phyloP scores from a whole-genome alignment of 2,329 filamentous ascomycete species.

The Cadophora luteo-olivacea region DNA sequence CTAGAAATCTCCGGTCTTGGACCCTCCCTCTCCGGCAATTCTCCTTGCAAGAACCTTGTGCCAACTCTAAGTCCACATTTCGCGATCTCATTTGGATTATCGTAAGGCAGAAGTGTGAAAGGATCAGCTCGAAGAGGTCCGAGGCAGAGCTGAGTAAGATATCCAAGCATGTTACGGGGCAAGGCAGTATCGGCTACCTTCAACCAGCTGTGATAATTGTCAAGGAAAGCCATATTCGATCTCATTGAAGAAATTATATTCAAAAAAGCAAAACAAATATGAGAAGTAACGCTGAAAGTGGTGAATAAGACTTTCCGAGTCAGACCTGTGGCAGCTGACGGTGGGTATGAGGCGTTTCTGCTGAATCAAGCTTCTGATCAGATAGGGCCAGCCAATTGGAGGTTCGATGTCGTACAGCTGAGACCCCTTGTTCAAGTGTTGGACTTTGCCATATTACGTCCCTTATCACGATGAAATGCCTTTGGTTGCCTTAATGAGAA shows the following conservation, averaged over 20 bases:
- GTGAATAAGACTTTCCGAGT: not conserved
- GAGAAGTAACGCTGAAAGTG: not conserved
- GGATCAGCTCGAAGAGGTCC: conserved; percentile 33
- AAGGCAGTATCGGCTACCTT: conserved; percentile 37
- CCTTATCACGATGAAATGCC: conserved; percentile 7
- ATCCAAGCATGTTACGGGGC: conserved; percentile 37
- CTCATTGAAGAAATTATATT: not conserved
- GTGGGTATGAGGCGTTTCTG: not conserved
- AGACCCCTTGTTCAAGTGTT: conserved; percentile 3
- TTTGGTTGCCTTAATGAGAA: conserved; percentile 41
- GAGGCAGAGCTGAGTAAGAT: conserved; percentile 35
- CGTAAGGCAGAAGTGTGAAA: conserved; percentile 32
- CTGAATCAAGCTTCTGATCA: conserved; percentile 1
- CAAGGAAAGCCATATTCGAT: conserved; percentile 18
- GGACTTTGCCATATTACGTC: conserved; percentile 2
- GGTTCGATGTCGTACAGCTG: conserved; percentile 15
- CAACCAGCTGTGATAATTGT: conserved; percentile 37
- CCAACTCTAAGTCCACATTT: conserved; percentile 34
- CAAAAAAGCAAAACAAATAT: not conserved
- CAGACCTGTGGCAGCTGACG: conserved; percentile 1
- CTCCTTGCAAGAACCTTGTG: conserved; percentile 27
- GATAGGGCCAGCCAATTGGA: not conserved
- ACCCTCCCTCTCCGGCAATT: conserved; percentile 33
- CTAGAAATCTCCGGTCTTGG: conserved; percentile 31
- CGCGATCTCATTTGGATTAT: conserved; percentile 34